phyloP scores from a whole-genome alignment of 257 asterid genomes.

The Echium plantagineum region DNA sequence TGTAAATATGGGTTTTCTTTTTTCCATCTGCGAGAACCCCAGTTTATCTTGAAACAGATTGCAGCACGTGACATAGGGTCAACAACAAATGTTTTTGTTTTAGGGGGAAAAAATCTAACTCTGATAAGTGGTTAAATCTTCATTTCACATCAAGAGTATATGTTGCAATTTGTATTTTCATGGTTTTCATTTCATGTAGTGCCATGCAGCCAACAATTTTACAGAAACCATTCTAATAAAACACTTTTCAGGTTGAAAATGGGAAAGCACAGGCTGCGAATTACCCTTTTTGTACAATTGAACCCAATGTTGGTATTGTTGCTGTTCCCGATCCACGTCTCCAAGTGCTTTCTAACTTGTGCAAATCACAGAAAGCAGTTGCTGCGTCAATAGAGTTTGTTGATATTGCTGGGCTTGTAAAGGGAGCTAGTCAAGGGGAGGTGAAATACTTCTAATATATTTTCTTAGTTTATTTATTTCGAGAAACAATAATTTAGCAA shows the following conservation, averaged over 20 bases:
- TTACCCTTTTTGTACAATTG: slow-evolving; percentile 92
- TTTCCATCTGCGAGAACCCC: too few species aligned
- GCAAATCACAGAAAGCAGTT: slow-evolving; percentile 78
- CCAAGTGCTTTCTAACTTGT: slow-evolving; percentile 63
- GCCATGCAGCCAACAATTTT: too few species aligned
- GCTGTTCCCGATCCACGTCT: slow-evolving; percentile 95
- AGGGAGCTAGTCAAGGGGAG: slow-evolving; percentile 99
- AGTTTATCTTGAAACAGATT: too few species aligned
- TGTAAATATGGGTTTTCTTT: too few species aligned
- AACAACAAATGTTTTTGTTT: too few species aligned
- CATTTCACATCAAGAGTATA: too few species aligned
- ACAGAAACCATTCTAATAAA: too few species aligned
- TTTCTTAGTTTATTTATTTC: background rate
- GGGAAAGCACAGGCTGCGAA: slow-evolving; percentile 99
- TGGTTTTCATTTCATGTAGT: too few species aligned
- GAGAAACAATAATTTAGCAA: background rate
- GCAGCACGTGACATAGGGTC: too few species aligned
- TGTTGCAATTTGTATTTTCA: too few species aligned
- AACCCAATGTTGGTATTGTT: slow-evolving; percentile 90
- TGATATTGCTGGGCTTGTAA: slow-evolving; percentile 96
- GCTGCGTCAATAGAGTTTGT: slow-evolving; percentile 94
- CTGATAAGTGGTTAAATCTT: too few species aligned
- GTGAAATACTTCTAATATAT: slow-evolving; percentile 26
- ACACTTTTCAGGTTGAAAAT: slow-evolving; percentile 65
- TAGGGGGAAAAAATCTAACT: too few species aligned